A percentile compares a stretch with the other conserved stretches of the same genome.
phyloP scores from a whole-genome alignment of 2,329 filamentous ascomycete genomes.

The Sclerotinia minor region DNA sequence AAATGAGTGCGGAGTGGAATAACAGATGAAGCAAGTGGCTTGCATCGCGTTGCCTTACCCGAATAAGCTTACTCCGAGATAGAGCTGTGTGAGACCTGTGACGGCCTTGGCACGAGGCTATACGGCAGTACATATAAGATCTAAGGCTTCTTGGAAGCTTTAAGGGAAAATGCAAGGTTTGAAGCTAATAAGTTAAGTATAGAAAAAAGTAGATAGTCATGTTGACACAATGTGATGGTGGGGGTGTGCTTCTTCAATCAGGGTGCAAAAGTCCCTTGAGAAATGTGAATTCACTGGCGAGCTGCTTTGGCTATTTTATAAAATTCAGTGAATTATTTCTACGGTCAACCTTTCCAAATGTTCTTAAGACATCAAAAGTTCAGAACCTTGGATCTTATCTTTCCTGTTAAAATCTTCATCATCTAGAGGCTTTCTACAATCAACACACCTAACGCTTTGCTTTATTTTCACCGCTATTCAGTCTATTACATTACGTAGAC shows the following conservation, averaged over 20 bases:
- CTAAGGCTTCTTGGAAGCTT: neutral
- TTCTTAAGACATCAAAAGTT: no score
- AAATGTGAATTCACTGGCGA: no score
- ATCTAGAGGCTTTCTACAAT: no score
- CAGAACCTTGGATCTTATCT: no score
- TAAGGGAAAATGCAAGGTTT: neutral
- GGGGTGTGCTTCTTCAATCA: neutral
- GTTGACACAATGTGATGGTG: neutral
- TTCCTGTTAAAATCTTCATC: no score
- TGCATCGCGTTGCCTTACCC: neutral
- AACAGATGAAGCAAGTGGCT: slow-evolving; percentile 8
- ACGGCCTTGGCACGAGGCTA: neutral
- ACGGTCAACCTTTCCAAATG: no score
- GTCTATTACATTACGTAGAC: no score
- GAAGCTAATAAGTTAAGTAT: neutral
- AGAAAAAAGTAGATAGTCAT: slow-evolving; percentile 3
- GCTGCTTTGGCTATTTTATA: no score
- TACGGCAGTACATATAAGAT: neutral
- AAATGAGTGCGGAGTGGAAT: neutral
- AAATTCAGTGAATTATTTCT: no score
- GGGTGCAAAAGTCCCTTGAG: neutral
- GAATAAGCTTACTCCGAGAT: neutral
- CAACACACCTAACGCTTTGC: no score
- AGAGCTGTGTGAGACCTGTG: neutral
- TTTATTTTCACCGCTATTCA: no score